phyloP scores from a whole-genome alignment of 75 land plant genomes.

The Ceratopteris richardii region DNA sequence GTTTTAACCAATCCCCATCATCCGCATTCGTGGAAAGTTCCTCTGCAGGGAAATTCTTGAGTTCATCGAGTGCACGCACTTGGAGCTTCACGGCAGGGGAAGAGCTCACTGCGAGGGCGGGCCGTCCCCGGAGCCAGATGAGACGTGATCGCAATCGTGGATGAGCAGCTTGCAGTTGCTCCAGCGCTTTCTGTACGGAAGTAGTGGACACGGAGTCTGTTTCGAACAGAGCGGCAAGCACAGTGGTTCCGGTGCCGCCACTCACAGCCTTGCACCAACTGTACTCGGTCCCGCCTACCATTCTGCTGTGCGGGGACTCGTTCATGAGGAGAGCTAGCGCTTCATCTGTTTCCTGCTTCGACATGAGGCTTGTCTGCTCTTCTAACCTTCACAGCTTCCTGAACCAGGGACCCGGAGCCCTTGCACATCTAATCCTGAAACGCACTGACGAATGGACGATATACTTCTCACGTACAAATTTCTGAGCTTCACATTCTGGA shows the following conservation, averaged over 20 bases:
- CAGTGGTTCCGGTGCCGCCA: conserved; percentile 80
- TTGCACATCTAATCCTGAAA: no score
- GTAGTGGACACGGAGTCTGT: conserved; percentile 23
- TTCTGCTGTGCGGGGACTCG: conserved; percentile 26
- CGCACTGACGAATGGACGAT: no score
- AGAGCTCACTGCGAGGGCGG: conserved; percentile 27
- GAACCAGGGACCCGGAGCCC: no score
- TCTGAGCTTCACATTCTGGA: no score
- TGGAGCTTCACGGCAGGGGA: conserved; percentile 21
- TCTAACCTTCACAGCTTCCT: no score
- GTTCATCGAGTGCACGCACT: conserved; percentile 17
- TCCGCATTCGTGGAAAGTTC: conserved; percentile 1
- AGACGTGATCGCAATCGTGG: conserved; percentile 68
- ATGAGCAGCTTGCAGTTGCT: conserved; percentile 33
- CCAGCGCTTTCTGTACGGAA: conserved; percentile 42
- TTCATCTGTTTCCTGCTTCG: background rate
- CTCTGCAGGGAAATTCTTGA: no score
- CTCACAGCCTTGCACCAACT: conserved; percentile 80
- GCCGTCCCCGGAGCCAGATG: conserved; percentile 36
- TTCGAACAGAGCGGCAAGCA: conserved; percentile 53
- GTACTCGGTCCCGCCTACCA: conserved; percentile 70
- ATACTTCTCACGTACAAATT: no score
- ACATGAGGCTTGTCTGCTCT: no score
- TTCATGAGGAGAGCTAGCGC: background rate
- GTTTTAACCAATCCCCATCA: conserved; percentile 16